Conservation (phyloP, 202 grass and related monocot species). For the Elaeis oleifera region DNA sequence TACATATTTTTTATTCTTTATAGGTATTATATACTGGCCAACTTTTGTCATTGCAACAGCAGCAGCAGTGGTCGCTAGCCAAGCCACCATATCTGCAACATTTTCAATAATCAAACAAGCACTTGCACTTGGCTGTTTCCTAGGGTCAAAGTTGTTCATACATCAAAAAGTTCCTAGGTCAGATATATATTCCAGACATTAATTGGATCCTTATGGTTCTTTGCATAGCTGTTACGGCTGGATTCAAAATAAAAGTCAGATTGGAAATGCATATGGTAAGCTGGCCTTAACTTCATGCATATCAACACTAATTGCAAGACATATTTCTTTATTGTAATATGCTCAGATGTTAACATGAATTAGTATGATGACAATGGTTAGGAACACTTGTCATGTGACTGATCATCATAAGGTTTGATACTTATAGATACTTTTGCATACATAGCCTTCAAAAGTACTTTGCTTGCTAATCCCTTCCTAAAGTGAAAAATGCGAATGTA, state of each 20-base stretch:
- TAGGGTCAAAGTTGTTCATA: conserved; percentile 39
- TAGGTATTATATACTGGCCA: conserved; percentile 33
- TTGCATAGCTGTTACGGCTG: conserved; percentile 28
- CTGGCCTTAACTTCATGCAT: no score
- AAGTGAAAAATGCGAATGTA: no score
- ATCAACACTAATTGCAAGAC: no score
- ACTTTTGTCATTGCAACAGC: conserved; percentile 35
- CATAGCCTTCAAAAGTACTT: no score
- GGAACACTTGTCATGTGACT: no score
- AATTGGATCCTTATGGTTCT: conserved; percentile 46
- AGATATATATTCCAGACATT: conserved; percentile 43
- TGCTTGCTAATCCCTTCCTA: no score
- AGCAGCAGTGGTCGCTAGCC: conserved; percentile 40
- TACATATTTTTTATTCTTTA: not conserved
- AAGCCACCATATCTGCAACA: conserved; percentile 36
- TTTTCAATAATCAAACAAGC: conserved; percentile 49
- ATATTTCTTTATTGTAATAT: no score
- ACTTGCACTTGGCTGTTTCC: conserved; percentile 30
- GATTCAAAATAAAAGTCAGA: conserved; percentile 30
- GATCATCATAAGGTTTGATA: no score
- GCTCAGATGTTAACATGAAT: no score
- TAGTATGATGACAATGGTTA: no score
- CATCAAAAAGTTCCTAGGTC: conserved; percentile 28
- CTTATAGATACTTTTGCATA: no score
- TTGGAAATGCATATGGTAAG: conserved; percentile 52